These are phyloP conservation scores for Trichoderma sp. DNA, from an alignment of 2,329 filamentous ascomycete species.

Conservation along the genomic window DNA sequence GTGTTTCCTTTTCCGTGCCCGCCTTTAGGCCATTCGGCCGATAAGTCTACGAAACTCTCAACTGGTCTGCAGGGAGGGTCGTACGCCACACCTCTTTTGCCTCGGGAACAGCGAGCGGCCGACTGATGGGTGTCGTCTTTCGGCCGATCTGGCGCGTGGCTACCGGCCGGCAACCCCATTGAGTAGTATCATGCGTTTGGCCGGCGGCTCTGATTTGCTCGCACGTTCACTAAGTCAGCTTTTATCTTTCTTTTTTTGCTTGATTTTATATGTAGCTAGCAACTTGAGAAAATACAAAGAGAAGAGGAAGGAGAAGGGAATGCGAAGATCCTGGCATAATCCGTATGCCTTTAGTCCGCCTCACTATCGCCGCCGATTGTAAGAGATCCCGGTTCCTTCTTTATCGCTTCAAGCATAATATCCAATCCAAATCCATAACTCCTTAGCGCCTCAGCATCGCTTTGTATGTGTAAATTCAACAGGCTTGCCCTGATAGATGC, in stretches of 20 bases:
- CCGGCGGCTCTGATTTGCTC: neutral
- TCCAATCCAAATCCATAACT: slow-evolving; percentile 4
- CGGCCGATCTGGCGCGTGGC: neutral
- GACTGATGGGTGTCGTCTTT: neutral
- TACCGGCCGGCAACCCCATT: neutral
- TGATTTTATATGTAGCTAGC: neutral
- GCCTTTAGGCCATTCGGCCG: slow-evolving; percentile 12
- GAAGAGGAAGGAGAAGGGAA: neutral
- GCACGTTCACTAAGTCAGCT: neutral
- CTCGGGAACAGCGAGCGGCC: slow-evolving; percentile 14
- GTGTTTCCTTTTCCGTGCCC: neutral
- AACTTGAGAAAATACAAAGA: neutral
- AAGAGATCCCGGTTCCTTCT: neutral
- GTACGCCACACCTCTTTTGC: slow-evolving; percentile 1
- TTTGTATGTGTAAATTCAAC: neutral
- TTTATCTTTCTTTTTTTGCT: neutral
- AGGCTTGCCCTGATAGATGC: slow-evolving; percentile 1
- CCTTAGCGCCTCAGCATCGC: neutral
- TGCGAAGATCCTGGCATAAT: neutral
- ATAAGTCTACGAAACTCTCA: neutral
- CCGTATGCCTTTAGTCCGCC: neutral
- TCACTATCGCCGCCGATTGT: neutral
- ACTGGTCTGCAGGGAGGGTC: slow-evolving; percentile 8
- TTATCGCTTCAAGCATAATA: neutral
- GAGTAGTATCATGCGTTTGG: neutral